Conservation (phyloP, 2,329 filamentous ascomycete species). For the Bipolaris sorokiniana region DNA sequence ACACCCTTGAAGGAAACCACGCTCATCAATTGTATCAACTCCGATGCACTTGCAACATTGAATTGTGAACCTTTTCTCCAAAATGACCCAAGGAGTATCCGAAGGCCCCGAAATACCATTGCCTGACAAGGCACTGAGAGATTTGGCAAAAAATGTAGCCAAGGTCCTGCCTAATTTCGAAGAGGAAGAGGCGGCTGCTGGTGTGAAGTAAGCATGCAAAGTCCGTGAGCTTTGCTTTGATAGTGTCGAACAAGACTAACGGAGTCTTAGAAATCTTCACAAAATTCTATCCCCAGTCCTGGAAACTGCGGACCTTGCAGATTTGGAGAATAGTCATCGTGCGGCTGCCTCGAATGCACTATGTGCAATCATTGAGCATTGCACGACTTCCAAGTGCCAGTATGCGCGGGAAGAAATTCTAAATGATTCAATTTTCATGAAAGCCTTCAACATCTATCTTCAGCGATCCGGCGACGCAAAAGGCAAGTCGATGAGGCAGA, state of each 20-base stretch:
- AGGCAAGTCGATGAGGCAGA: slow-evolving; percentile 55
- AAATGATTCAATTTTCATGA: slow-evolving; percentile 47
- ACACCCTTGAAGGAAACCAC: slow-evolving; percentile 2
- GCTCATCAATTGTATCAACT: background rate
- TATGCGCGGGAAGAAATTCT: slow-evolving; percentile 42
- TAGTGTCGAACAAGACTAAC: slow-evolving; percentile 24
- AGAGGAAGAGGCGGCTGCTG: slow-evolving; percentile 31
- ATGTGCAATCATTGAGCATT: slow-evolving; percentile 53
- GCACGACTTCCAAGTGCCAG: slow-evolving; percentile 37
- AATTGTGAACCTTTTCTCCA: background rate
- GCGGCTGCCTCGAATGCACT: slow-evolving; percentile 57
- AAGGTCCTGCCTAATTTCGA: slow-evolving; percentile 35
- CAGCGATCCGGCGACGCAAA: slow-evolving; percentile 52
- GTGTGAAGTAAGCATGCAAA: slow-evolving; percentile 48
- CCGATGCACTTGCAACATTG: slow-evolving; percentile 6
- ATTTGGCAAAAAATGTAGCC: slow-evolving; percentile 34
- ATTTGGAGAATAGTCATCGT: slow-evolving; percentile 48
- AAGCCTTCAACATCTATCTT: slow-evolving; percentile 51
- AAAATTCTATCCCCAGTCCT: slow-evolving; percentile 37
- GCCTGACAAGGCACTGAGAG: slow-evolving; percentile 36
- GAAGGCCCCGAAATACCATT: slow-evolving; percentile 21
- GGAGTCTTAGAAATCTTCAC: slow-evolving; percentile 35
- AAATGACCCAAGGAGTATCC: slow-evolving; percentile 18
- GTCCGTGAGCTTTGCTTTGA: slow-evolving; percentile 41
- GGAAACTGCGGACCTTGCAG: slow-evolving; percentile 41